Base-by-base conservation (phyloP, 805 yeast genomes). In the Saccharomycopsis oosterbeekiorum region DNA sequence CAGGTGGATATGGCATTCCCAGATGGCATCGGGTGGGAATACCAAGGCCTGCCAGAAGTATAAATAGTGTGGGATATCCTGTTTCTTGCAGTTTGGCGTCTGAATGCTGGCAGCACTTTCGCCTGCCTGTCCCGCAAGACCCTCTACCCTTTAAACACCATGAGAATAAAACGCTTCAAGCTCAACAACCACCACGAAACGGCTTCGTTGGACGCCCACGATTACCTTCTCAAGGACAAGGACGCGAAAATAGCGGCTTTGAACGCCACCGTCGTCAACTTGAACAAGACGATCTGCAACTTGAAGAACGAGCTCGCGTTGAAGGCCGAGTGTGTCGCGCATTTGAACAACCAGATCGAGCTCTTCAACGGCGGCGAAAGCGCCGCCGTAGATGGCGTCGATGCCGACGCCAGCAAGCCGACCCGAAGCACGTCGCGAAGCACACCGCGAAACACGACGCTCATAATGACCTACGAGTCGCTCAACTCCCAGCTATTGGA, bases 401-500 rank as follows among this genome's bases (percentile, higher is more conserved):
- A 11, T 10, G 12, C 12, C 15, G 41, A 11, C 41, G 12, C 41
- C 15, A 37, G 3, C 41, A 37, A 37, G 15, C 12, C 41, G 4
- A 21, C 14, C 53, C 8, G 14, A 19, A 42, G 15, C 47, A 21
- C 34, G 39, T 41, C 55, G 29, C 41, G n/a, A n/a, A n/a, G n/a
- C n/a, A n/a, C n/a, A n/a, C n/a, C n/a, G n/a, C n/a, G n/a, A 19
- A 42, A 24, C 47, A 21, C 34, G 39, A 53, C 55, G 29, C 41
- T 63, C 19, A 21, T 59, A 2, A 34, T 36, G 14, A 59, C 59
- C 14, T 63, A 63, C 40, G 65, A 63, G 37, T 56, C 57, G 17
- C 50, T 62, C 11, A 63, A 63, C 36, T 40, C 34, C 17, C 65
- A 63, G 36, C 59, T 63, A 36, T 57, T 63, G 36, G 65, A 63